Conservation (phyloP, 495 filamentous ascomycete genomes). For the Cairneyella variabilis region DNA sequence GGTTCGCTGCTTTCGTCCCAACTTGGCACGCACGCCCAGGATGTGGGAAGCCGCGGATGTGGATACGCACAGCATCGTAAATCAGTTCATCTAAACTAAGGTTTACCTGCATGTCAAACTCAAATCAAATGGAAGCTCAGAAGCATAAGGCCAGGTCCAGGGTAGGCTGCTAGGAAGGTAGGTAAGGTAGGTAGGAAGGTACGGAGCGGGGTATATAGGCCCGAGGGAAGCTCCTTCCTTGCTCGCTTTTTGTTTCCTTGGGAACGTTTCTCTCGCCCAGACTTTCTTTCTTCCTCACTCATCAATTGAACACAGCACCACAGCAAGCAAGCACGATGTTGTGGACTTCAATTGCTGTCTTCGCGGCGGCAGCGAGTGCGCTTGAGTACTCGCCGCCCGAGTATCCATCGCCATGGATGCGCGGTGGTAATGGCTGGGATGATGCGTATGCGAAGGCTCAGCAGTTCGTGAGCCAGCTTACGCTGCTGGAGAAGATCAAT, state of each 20-base stretch:
- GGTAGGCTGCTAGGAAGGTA: not conserved
- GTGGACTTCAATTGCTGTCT: conserved; percentile 8
- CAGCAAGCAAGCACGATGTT: not conserved
- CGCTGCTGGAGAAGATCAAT: conserved; percentile 87
- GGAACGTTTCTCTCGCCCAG: not conserved
- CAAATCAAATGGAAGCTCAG: no score
- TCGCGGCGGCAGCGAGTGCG: conserved; percentile 17
- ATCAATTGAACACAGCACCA: not conserved
- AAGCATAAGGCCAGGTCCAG: no score
- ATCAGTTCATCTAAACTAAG: not conserved
- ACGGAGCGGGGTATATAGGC: conserved; percentile 2
- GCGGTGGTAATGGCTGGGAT: conserved; percentile 68
- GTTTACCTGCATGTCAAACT: not conserved
- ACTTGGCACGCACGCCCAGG: not conserved
- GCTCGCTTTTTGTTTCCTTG: not conserved
- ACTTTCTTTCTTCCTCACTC: not conserved
- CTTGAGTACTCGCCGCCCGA: conserved; percentile 47
- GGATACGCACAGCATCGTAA: not conserved
- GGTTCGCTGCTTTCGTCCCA: not conserved
- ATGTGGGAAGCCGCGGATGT: no score
- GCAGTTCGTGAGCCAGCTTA: conserved; percentile 77
- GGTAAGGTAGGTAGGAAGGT: not conserved
- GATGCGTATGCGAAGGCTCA: conserved; percentile 74
- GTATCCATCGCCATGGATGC: conserved; percentile 85
- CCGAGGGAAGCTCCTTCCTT: not conserved